Percentiles rank a stretch among this genome's conserved stretches.
Conservation (phyloP, 176 grass and related monocot species). For the Zoysia japonica region DNA sequence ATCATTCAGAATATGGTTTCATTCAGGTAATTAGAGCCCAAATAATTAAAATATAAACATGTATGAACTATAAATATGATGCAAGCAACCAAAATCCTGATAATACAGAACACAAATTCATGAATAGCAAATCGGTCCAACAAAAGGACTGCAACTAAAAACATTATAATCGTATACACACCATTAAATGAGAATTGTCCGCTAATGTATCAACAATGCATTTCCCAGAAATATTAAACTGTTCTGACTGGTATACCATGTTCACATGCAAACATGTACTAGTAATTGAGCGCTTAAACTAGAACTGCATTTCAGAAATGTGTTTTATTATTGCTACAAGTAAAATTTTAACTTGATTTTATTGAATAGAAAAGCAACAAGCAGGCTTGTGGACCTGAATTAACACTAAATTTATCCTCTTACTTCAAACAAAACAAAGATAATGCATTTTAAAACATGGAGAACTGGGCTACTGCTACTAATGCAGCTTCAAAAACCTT, state of each 20-base stretch:
- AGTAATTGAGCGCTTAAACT: neutral
- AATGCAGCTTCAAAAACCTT: neutral
- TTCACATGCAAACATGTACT: constrained; percentile 5
- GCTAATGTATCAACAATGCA: constrained; percentile 19
- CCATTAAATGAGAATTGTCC: neutral
- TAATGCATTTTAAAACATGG: neutral
- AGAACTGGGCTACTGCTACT: neutral
- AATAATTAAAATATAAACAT: constrained; percentile 13
- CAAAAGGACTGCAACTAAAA: neutral
- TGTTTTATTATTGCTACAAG: neutral
- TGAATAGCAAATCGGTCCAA: neutral
- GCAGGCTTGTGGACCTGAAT: constrained; percentile 21
- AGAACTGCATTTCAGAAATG: neutral
- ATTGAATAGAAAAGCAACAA: constrained; percentile 12
- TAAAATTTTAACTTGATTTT: neutral
- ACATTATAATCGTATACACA: neutral
- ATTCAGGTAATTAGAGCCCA: neutral
- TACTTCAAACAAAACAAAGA: neutral
- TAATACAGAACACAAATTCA: constrained; percentile 4
- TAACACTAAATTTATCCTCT: neutral
- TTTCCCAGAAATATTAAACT: neutral
- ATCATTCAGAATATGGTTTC: constrained; percentile 28
- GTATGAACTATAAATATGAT: neutral
- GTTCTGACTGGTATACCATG: neutral
- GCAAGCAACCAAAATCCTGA: constrained; percentile 1